Base-by-base conservation (phyloP, 208 protist species). In the Trypanosoma avium region DNA sequence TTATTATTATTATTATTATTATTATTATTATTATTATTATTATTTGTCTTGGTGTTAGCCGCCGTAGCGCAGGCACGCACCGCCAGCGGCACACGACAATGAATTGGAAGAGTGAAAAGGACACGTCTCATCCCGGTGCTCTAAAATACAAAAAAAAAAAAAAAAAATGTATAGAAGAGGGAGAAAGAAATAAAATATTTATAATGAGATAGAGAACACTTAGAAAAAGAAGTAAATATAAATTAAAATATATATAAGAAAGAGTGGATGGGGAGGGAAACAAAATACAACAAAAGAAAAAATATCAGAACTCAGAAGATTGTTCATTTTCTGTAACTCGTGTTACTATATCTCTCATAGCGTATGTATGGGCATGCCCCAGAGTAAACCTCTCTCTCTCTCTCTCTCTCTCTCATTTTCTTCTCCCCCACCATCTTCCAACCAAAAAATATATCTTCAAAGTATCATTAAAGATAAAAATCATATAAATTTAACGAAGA, bases 111-210 rank as follows among this genome's bases (percentile, higher is more conserved):
- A 17, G 64, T 45, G 29, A 75, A 49, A 19, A 75, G 22, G 33
- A 64, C 69, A 50, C 81, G 73, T 43, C 76, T 76, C 81, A 86
- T 86, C 21, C 38, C 8, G 0, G n/a, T 40, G 17, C 61, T 30
- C 53, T 7, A 7, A 40, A 40, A 12, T 55, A 32, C 4, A 54
- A 1, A 54, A 54, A 54, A 7, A 29, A 9, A 54, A 54, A 12
- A 35, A 15, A 29, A 35, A 54, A 35, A 33, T 4, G 2, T 13
- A 54, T 13, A 54, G 2, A 27, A 52, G 4, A 42, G 17, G 3
- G 7, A 42, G 7, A 54, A 35, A 54, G 4, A 35, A 54, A 35
- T 1, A 54, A 54, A 54, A 54, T 1, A 54, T 8, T 42, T n/a
- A 42, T 42, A 9, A 42, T 42, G 10, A 9, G 10, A 9, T n/a